Base-by-base conservation (phyloP, 164 flowering plant genomes). In the Tetracentron sinense region DNA sequence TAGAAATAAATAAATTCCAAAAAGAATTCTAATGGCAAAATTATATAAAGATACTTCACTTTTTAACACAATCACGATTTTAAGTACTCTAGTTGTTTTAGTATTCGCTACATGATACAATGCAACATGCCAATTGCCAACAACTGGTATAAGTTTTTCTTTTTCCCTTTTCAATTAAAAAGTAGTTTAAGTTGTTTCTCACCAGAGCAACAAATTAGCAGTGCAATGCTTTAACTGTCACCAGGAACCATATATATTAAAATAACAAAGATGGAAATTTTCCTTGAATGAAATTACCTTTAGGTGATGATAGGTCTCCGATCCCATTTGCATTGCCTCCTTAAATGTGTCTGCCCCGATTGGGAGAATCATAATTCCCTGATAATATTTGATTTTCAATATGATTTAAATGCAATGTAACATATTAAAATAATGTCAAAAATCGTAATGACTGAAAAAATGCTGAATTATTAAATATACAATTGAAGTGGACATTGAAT, bases 281-380 rank as follows among this genome's bases (percentile, higher is more conserved):
- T 64, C 20, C 8, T 27, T 54, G 6, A 66, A 49, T 1, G 26
- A 19, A 66, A 67, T 67, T 67, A 90, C 99, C 97, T 92, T 92
- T 56, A 95, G 75, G 76, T 89, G 97, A 72, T 95, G 97, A 79
- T 89, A 95, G 30, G 97, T 89, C 70, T 95, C 99, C 47, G 97
- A 73, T 23, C 97, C 97, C 87, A 91, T 89, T 72, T 80, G 91
- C 78, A 91, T 25, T 58, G 99, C 99, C 75, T 95, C 99, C 78
- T 83, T 91, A 81, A 85, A 95, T 59, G 79, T 77, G 65, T 47
- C 74, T 27, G 97, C 96, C 38, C 97, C 96, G 73, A 75, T 72
- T 52, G 99, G 99, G 42, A 92, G 84, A 80, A 95, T 82, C 96
- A 87, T 86, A 54, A 95, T 86, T 69, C 85, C 97, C 97, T 95